Base-by-base conservation (phyloP, 345 rosid species). In the Physaria fendleri region DNA sequence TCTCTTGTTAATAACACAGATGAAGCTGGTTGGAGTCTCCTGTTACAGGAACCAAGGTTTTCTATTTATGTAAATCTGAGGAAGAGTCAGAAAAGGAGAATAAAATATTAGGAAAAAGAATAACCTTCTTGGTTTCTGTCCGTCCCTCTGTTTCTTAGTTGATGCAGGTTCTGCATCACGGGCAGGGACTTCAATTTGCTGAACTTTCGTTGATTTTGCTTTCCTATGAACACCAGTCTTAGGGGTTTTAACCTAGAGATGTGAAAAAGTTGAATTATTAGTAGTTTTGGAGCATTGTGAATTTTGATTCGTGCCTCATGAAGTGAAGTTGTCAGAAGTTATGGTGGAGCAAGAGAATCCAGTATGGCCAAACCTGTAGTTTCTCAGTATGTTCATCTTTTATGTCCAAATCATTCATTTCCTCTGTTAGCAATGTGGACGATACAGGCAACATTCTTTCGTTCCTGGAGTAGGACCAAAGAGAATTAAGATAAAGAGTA, bases 11-110 rank as follows among this genome's bases (percentile, higher is more conserved):
- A 59, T 59, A 93, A 61, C 27, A 79, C 65, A 6, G 95, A 79
- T 42, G 91, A 76, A 28, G 85, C 86, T 56, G 95, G 99, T 77
- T 78, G 43, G 50, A 88, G 83, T 71, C 90, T 85, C 92, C 96
- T 91, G 78, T 29, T 14, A 47, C 38, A 47, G 9, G 11, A 50
- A 33, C 65, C 33, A 30, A 38, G 6, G n/a, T 24, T 23, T 41
- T 28, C 9, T 25, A 13, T 2, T 20, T 20, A 20, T 35, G 43
- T 21, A 27, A 68, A 50, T 33, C 15, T 43, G 3, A n/a, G 41
- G 53, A 13, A 29, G 13, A 38, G 33, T 38, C 10, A 28, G 30
- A 39, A 15, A 40, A 51, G 21, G 10, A 41, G 35, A n/a, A 23
- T 9, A 33, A 23, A 55, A 27, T 5, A 24, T 15, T 21, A n/a